These are phyloP conservation scores for Arachis hypogaea DNA, from an alignment of 306 rosid species.

Conservation along the genomic window DNA sequence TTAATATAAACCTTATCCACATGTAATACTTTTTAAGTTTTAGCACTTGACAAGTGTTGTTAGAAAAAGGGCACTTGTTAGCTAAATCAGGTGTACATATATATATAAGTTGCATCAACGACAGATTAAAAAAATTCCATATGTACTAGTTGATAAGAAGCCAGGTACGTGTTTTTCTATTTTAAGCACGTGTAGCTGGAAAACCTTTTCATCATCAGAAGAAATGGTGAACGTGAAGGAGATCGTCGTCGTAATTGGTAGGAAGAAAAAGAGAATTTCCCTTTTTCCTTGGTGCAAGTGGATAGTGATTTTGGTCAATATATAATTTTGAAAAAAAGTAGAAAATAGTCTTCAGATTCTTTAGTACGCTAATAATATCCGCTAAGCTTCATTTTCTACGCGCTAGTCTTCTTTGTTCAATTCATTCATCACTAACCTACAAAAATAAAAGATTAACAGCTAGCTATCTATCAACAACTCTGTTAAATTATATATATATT, in stretches of 20 bases:
- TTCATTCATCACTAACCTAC: not conserved
- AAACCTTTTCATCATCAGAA: not conserved
- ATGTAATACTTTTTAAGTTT: too few relatives aligned
- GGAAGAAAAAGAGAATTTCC: constrained; percentile 30
- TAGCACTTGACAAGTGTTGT: too few relatives aligned
- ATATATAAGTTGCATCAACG: not conserved
- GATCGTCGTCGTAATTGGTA: not conserved
- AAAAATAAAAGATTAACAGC: not conserved
- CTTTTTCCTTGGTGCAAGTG: not conserved
- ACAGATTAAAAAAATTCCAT: not conserved
- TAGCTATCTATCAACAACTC: not conserved
- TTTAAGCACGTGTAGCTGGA: not conserved
- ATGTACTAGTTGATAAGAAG: too few relatives aligned
- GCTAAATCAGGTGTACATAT: too few relatives aligned
- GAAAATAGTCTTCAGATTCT: not conserved
- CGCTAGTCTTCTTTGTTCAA: too few relatives aligned
- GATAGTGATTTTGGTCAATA: not conserved
- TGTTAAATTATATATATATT: not conserved
- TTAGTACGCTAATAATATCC: too few relatives aligned
- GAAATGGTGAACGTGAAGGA: not conserved
- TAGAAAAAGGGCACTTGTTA: too few relatives aligned
- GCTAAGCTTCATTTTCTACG: too few relatives aligned
- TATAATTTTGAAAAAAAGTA: not conserved
- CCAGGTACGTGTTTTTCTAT: not conserved
- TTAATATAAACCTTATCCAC: too few relatives aligned